phyloP scores from a whole-genome alignment of 345 rosid species.

The Dipteronia dyeriana region DNA sequence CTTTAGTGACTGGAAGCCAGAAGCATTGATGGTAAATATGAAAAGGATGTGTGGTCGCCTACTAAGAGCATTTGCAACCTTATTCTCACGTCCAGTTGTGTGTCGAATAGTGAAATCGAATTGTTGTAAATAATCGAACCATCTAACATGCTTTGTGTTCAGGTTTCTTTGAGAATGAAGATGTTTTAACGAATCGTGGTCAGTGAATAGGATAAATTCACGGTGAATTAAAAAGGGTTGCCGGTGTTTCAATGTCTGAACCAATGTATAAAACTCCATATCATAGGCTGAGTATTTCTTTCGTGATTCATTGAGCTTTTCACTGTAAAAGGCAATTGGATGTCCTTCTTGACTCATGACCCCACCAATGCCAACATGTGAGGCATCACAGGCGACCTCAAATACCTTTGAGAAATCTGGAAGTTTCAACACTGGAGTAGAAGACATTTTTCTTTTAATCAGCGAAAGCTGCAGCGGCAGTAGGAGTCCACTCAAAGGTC shows the following conservation, averaged over 20 bases:
- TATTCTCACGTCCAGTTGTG: not conserved
- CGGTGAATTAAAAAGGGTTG: not conserved
- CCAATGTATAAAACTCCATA: not conserved
- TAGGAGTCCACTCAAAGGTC: too few species aligned
- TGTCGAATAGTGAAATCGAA: not conserved
- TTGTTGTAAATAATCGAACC: not conserved
- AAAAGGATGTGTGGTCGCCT: not conserved
- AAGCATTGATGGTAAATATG: not conserved
- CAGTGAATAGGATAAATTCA: not conserved
- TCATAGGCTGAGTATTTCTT: not conserved
- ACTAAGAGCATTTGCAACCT: not conserved
- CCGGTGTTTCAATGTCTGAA: not conserved
- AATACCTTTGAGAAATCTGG: too few species aligned
- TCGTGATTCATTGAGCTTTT: not conserved
- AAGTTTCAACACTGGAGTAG: too few species aligned
- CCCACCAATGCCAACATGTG: too few species aligned
- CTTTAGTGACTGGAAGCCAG: not conserved
- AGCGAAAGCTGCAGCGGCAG: too few species aligned
- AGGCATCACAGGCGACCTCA: too few species aligned
- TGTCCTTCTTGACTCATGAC: too few species aligned
- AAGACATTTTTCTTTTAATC: too few species aligned
- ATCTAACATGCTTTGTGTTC: not conserved
- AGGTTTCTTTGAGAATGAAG: not conserved
- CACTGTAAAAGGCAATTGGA: too few species aligned
- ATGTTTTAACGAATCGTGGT: not conserved